Percentiles rank a stretch among this genome's conserved stretches.
Conservation (phyloP, 176 grass and related monocot species). For the barley (Hordeum vulgare) region MorexV3_pseudomolecules_assembly NC_058523.1:561153239-561153738, state of each 20-base stretch:
- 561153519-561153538: neutral
- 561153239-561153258: too few relatives aligned
- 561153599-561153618: neutral
- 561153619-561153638: neutral
- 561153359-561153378: neutral
- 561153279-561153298: too few relatives aligned
- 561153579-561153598: neutral
- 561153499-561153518: neutral
- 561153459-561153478: neutral
- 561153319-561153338: too few relatives aligned
- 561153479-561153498: neutral
- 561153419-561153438: neutral
- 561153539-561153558: neutral
- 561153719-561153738: neutral
- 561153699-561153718: neutral
- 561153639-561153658: neutral
- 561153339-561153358: too few relatives aligned
- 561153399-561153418: neutral
- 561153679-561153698: neutral
- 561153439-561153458: neutral
- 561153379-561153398: too few relatives aligned
- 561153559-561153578: neutral
- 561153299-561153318: too few relatives aligned
- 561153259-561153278: too few relatives aligned
- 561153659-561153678: neutral